Base-by-base conservation (phyloP, 768 basidiomycete species). In the Psilocybe cubensis region DNA sequence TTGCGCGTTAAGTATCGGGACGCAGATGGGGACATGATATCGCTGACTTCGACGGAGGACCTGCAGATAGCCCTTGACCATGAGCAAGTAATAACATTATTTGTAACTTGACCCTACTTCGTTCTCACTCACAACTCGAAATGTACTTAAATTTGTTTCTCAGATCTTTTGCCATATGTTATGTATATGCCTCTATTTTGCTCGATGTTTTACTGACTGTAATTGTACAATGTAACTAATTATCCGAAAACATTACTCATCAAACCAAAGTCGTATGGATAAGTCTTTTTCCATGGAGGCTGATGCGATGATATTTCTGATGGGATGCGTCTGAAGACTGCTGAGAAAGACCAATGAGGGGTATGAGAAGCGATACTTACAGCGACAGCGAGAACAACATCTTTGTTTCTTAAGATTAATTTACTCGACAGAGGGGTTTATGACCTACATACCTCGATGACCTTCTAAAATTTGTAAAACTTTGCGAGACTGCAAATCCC, bases 271-370 rank as follows among this genome's bases (percentile, higher is more conserved):
- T 52, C 88, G 82, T 65, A 98, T 91, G 4, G 86, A 87, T 58
- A 91, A 73, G 64, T 96, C 95, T 62, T 93, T 93, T 63, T 95
- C 94, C 82, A 92, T 87, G 9, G 88, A 84, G n/a, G 91, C 92
- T 3, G 93, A 92, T 6, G 93, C 95, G 60, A 98, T 88, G 53
- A 90, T 85, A 44, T 78, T 80, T 50, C 76, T 81, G 20, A 76
- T 80, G 1, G 95, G 94, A 72, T 96, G 92, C 2, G 87, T 82
- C 94, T 96, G 56, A 21, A 49, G 48, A 21, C 18, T 47, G 35
- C 52, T 35, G 20, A 12, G 12, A 8, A 33, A 8, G 27, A 33
- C 12, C 23, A 27, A 53, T n/a, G 17, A 48, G 14, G 20, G 9
- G 24, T 44, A 54, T 48, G 60, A 46, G 42, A 63, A n/a, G 56